Evolutionary conservation across 179 eudicot species (phyloP).

Genomic region (Silene coronaria): DNA sequence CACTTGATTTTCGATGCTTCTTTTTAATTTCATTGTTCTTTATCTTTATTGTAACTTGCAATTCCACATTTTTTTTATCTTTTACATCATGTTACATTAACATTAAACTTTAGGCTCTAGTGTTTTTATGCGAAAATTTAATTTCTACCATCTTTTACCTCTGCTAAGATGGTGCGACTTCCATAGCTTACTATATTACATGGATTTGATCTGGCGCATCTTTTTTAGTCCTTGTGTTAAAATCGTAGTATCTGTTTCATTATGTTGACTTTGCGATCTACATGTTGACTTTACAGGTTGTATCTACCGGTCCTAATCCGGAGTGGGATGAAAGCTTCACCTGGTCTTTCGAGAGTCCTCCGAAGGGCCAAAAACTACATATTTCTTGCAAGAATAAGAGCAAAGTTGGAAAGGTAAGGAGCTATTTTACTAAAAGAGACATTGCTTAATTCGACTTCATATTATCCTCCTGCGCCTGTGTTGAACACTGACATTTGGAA

Average conservation of each 20-base stretch:
- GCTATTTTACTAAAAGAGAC: not conserved
- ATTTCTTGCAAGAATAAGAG: conserved; percentile 99
- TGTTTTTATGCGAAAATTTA: not conserved
- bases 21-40: not conserved
- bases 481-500: not conserved
- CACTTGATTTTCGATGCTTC: not conserved
- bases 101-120: not conserved
- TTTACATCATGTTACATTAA: not conserved
- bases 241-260: not conserved
- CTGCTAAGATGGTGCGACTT: not conserved
- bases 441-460: not conserved
- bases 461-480: not conserved
- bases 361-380: conserved; percentile 95
- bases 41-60: not conserved
- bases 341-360: conserved; percentile 98
- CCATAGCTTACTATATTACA: not conserved
- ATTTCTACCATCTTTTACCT: not conserved
- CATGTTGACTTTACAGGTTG: conserved; percentile 48
- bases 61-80: not conserved
- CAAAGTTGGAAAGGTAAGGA: conserved; percentile 93
- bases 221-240: not conserved
- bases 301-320: conserved; percentile 88
- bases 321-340: conserved; percentile 96
- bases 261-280: not conserved
- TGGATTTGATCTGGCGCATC: not conserved